Percentiles rank a stretch among this genome's conserved stretches.
Evolutionary conservation across 805 yeast species (phyloP).

Genomic region (Myxozyma melibiosi): DNA sequence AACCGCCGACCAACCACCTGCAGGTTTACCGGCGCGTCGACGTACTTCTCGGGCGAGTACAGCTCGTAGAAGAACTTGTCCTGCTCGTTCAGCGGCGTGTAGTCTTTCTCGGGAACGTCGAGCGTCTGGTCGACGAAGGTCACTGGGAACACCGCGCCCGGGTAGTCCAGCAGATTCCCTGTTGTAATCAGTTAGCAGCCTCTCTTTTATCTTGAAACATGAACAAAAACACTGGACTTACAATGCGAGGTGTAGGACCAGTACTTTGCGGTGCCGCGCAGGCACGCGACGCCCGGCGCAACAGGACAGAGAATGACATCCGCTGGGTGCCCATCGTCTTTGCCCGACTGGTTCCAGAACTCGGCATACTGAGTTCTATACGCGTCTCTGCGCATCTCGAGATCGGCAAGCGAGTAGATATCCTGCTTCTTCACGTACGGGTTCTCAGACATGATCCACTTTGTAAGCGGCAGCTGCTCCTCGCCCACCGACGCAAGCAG

Average conservation of each 20-base stretch:
- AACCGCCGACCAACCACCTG: slow-evolving; percentile 35
- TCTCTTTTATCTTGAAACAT: too few species aligned
- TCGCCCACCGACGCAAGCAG: slow-evolving; percentile 65
- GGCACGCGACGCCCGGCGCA: slow-evolving; percentile 72
- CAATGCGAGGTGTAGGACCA: slow-evolving; percentile 80
- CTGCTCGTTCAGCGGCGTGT: slow-evolving; percentile 34
- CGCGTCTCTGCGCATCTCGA: slow-evolving; percentile 58
- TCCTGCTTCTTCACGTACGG: slow-evolving; percentile 31
- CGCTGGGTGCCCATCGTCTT: slow-evolving; percentile 38
- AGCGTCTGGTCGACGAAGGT: slow-evolving; percentile 30
- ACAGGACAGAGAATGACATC: slow-evolving; percentile 72
- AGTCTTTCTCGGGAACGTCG: slow-evolving; percentile 30
- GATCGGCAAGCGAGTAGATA: slow-evolving; percentile 45
- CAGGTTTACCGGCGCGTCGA: slow-evolving; percentile 36
- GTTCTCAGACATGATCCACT: slow-evolving; percentile 54
- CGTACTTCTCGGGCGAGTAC: slow-evolving; percentile 36
- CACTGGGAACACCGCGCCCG: slow-evolving; percentile 50
- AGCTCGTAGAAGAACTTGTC: slow-evolving; percentile 35
- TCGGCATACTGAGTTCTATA: slow-evolving; percentile 61
- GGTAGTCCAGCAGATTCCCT: slow-evolving; percentile 69
- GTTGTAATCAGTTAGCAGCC: background rate
- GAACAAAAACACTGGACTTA: background rate
- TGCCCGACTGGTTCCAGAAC: slow-evolving; percentile 48
- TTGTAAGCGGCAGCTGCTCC: slow-evolving; percentile 64
- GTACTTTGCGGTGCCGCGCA: slow-evolving; percentile 61